Evolutionary conservation across 2,329 filamentous ascomycete species (phyloP).

Genomic region (Teratosphaeria viscida): DNA sequence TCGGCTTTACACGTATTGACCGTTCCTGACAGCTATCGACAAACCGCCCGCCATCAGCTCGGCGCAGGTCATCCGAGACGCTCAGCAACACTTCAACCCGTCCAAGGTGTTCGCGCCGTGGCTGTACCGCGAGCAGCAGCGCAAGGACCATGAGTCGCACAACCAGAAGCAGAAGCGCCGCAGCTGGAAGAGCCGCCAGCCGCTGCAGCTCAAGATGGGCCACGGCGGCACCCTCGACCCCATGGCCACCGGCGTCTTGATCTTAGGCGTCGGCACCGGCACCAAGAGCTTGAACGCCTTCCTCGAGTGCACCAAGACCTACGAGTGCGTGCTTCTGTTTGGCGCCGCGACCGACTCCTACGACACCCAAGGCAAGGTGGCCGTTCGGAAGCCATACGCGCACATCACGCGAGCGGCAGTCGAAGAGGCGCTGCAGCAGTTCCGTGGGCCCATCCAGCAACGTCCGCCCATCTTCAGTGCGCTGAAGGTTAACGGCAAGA

Average conservation of each 20-base stretch:
- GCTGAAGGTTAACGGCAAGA: constrained; percentile 85
- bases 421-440: constrained; percentile 62
- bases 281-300: constrained; percentile 76
- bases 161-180: constrained; percentile 48
- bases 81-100: constrained; percentile 73
- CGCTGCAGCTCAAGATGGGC: constrained; percentile 76
- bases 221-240: constrained; percentile 95
- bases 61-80: constrained; percentile 79
- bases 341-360: constrained; percentile 90
- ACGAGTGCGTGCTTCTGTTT: constrained; percentile 82
- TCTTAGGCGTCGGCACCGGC: constrained; percentile 75
- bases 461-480: constrained; percentile 88
- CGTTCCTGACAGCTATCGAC: constrained; percentile 59
- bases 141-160: constrained; percentile 46
- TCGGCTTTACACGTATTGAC: constrained; percentile 9
- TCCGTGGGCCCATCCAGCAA: constrained; percentile 77
- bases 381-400: constrained; percentile 62
- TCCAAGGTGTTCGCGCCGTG: constrained; percentile 71
- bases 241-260: constrained; percentile 83
- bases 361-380: constrained; percentile 73
- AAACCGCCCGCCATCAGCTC: constrained; percentile 83
- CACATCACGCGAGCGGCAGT: constrained; percentile 73
- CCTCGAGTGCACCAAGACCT: constrained; percentile 81
- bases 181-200: constrained; percentile 43
- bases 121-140: constrained; percentile 52